phyloP scores from a whole-genome alignment of 1,284 basidiomycete genomes.

The Moesziomyces antarcticus region DNA sequence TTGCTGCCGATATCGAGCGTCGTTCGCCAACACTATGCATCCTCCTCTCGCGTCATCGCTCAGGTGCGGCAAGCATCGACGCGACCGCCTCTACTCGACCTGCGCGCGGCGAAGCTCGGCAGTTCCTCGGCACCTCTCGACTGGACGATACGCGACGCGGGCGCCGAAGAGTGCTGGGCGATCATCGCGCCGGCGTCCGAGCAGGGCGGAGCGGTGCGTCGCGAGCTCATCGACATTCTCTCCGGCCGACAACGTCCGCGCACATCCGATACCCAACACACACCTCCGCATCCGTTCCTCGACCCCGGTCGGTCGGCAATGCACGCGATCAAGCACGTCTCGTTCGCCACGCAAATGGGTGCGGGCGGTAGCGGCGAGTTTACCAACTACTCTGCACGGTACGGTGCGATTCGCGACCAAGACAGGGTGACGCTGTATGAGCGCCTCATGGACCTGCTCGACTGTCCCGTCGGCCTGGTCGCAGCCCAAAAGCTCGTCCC shows the following conservation, averaged over 20 bases:
- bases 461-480: conserved; percentile 51
- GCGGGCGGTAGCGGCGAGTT: conserved; percentile 40
- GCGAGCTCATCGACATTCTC: conserved; percentile 45
- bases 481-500: conserved; percentile 49
- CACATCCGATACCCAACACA: conserved; percentile 1
- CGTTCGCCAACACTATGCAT: no score
- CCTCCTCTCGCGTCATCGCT: no score
- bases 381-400: conserved; percentile 59
- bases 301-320: conserved; percentile 1
- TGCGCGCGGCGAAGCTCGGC: conserved; percentile 13
- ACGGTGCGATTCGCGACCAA: conserved; percentile 63
- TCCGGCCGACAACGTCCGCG: conserved; percentile 26
- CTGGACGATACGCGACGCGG: conserved; percentile 53
- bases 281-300: conserved; percentile 47
- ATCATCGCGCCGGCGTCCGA: conserved; percentile 57
- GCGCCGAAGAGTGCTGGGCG: conserved; percentile 57
- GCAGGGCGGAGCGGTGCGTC: conserved; percentile 46
- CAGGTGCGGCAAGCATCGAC: neutral
- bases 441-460: conserved; percentile 55
- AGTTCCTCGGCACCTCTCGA: conserved; percentile 1
- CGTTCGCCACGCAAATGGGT: conserved; percentile 50
- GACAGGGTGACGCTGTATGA: conserved; percentile 63
- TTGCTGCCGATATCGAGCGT: no score
- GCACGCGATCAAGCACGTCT: conserved; percentile 50
- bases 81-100: conserved; percentile 17